Percentiles rank a stretch among this genome's conserved stretches.
Evolutionary conservation across 2,329 filamentous ascomycete species (phyloP).

Genomic region (Bertia moriformis): DNA sequence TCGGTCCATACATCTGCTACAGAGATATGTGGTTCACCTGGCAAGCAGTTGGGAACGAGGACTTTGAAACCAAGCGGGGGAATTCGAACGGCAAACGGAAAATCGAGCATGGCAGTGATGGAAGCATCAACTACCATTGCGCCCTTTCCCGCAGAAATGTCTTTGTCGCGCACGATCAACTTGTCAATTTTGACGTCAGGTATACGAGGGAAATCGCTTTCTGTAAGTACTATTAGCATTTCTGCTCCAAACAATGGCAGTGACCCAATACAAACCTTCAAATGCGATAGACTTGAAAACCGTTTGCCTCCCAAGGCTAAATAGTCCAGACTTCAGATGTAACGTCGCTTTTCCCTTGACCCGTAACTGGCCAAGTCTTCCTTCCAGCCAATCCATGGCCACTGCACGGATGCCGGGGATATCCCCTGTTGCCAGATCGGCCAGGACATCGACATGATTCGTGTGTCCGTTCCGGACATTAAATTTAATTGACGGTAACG

Average conservation of each 20-base stretch:
- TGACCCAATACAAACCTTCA: conserved; percentile 62
- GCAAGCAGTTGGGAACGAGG: conserved; percentile 66
- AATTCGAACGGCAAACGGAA: conserved; percentile 61
- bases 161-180: conserved; percentile 30
- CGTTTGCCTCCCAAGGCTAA: conserved; percentile 64
- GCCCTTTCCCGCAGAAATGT: conserved; percentile 22
- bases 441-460: conserved; percentile 66
- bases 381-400: conserved; percentile 78
- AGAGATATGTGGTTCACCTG: conserved; percentile 58
- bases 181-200: conserved; percentile 72
- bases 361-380: conserved; percentile 55
- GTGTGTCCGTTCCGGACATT: conserved; percentile 64
- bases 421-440: conserved; percentile 63
- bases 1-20: conserved; percentile 64
- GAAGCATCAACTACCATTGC: conserved; percentile 72
- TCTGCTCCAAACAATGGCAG: conserved; percentile 32
- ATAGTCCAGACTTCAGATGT: conserved; percentile 61
- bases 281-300: conserved; percentile 65
- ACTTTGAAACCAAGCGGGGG: conserved; percentile 75
- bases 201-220: conserved; percentile 57
- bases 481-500: conserved; percentile 61
- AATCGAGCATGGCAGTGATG: conserved; percentile 58
- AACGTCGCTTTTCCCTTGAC: conserved; percentile 63
- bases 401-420: conserved; percentile 64
- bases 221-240: conserved; percentile 21